Evolutionary conservation across 1,284 basidiomycete genomes (phyloP).

Genomic region (Xerocomus nothofagi): DNA sequence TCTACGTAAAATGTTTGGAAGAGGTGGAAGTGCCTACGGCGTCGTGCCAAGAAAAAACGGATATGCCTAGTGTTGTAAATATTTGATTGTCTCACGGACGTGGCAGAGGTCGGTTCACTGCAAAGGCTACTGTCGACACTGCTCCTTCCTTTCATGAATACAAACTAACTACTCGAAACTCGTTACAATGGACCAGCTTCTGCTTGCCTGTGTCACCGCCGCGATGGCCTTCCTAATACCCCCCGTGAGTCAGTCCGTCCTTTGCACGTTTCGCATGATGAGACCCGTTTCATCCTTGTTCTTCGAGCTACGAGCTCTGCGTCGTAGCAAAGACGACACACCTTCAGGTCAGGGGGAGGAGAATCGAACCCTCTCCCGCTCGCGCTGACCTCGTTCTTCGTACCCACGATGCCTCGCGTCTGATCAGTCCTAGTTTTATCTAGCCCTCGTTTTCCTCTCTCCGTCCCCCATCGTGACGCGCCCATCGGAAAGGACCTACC

Average conservation of each 20-base stretch:
- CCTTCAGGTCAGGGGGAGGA: conserved; percentile 46
- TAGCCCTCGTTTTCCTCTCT: conserved; percentile 64
- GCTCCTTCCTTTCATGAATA: conserved; percentile 11
- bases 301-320: conserved; percentile 73
- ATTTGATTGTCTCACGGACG: conserved; percentile 12
- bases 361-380: conserved; percentile 27
- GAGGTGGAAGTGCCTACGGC: conserved; percentile 37
- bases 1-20: conserved; percentile 43
- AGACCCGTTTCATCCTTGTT: conserved; percentile 84
- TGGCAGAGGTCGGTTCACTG: neutral
- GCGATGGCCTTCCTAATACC: conserved; percentile 24
- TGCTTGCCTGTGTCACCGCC: conserved; percentile 23
- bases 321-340: conserved; percentile 61
- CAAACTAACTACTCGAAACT: neutral
- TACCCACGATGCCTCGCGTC: too few species aligned
- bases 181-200: conserved; percentile 27
- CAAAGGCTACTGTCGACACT: neutral
- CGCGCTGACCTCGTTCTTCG: conserved; percentile 23
- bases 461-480: conserved; percentile 63
- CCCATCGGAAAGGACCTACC: conserved; percentile 66
- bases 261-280: conserved; percentile 47
- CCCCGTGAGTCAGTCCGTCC: conserved; percentile 28
- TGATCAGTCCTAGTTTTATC: conserved; percentile 52
- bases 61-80: too few species aligned
- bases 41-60: conserved; percentile 35